A percentile compares a stretch with the other conserved stretches of the same genome.
Conservation (phyloP, 108 stramenopile species). For the Pseudonitzschia multiseries region DNA sequence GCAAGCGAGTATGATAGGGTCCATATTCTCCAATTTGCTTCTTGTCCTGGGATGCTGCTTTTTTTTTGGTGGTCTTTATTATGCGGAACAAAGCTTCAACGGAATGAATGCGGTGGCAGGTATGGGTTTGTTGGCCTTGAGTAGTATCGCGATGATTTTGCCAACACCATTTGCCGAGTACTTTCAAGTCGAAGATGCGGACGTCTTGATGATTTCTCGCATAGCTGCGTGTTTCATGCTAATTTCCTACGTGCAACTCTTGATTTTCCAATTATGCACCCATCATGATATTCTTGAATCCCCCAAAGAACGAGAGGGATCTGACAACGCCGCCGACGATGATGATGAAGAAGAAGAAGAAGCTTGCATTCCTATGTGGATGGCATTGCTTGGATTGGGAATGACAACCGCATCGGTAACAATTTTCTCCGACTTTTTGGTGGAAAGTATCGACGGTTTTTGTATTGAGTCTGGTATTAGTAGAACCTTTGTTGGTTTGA, state of each 20-base stretch:
- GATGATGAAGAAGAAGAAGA: slow-evolving; percentile 33
- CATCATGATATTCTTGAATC: slow-evolving; percentile 87
- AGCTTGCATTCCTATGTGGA: slow-evolving; percentile 60
- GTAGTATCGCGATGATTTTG: slow-evolving; percentile 80
- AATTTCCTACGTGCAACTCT: slow-evolving; percentile 86
- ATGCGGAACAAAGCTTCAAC: slow-evolving; percentile 90
- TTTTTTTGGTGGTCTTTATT: slow-evolving; percentile 89
- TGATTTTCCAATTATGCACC: slow-evolving; percentile 92
- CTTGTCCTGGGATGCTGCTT: slow-evolving; percentile 96
- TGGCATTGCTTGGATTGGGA: slow-evolving; percentile 72
- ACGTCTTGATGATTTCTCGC: slow-evolving; percentile 76
- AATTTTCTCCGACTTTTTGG: slow-evolving; percentile 76
- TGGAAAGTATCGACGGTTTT: slow-evolving; percentile 87
- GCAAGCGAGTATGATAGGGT: slow-evolving; percentile 94
- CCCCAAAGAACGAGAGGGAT: neutral
- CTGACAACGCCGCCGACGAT: neutral
- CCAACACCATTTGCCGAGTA: slow-evolving; percentile 82
- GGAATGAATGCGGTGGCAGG: slow-evolving; percentile 68
- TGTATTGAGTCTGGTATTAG: slow-evolving; percentile 68
- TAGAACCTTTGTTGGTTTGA: slow-evolving; percentile 87
- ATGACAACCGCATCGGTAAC: slow-evolving; percentile 75
- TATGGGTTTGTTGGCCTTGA: slow-evolving; percentile 77
- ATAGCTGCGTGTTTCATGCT: slow-evolving; percentile 84
- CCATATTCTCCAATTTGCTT: slow-evolving; percentile 92
- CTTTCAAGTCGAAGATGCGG: slow-evolving; percentile 60